Conservation (phyloP, 768 basidiomycete species). For the Calocybe indica region DNA sequence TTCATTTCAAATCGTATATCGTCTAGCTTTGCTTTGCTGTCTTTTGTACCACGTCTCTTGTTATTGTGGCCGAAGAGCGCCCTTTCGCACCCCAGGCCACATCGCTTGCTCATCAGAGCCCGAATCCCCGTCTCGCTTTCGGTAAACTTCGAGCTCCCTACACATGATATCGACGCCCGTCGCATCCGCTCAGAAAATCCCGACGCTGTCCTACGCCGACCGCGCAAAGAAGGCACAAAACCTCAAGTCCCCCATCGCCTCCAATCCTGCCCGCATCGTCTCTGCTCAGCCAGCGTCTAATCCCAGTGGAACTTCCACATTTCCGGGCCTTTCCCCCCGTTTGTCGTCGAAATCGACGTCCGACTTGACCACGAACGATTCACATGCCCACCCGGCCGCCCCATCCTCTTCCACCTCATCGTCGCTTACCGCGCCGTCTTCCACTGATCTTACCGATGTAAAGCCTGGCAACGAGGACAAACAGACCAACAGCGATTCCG, state of each 20-base stretch:
- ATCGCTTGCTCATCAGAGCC: constrained; percentile 4
- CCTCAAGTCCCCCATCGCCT: constrained; percentile 21
- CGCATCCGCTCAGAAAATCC: constrained; percentile 15
- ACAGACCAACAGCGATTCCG: constrained; percentile 9
- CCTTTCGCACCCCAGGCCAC: no score
- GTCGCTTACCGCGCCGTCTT: not conserved
- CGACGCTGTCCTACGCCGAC: constrained; percentile 53
- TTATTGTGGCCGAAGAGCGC: no score
- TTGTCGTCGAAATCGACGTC: constrained; percentile 1
- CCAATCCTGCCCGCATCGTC: constrained; percentile 5
- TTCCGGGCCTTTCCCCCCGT: constrained; percentile 1
- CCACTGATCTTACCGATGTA: constrained; percentile 1
- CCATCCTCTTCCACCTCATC: constrained; percentile 4
- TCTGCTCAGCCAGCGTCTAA: constrained; percentile 3
- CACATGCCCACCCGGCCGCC: not conserved
- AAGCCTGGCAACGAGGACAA: constrained; percentile 3
- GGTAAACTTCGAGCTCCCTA: constrained; percentile 3
- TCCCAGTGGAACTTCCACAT: not conserved
- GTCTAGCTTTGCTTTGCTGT: no score
- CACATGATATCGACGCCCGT: constrained; percentile 17
- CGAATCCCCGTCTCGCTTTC: constrained; percentile 7
- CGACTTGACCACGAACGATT: constrained; percentile 4
- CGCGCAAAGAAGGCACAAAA: constrained; percentile 44
- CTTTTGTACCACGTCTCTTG: no score
- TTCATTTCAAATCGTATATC: no score